Evolutionary conservation across 2,329 filamentous ascomycete species (phyloP).

Genomic region (Phialophora expanda): DNA sequence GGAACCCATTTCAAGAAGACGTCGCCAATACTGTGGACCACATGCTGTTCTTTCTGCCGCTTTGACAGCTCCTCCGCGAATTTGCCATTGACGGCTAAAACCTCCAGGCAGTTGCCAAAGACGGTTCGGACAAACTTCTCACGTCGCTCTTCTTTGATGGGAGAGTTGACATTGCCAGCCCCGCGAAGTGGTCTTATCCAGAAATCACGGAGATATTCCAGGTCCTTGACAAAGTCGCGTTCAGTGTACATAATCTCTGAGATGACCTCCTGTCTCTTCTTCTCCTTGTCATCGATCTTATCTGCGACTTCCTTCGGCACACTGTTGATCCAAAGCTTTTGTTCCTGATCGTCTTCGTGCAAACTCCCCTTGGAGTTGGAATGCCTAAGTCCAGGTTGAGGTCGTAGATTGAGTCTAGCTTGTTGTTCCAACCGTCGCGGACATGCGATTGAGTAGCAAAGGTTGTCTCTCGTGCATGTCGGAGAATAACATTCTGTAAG

Average conservation of each 20-base stretch:
- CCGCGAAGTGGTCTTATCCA: slow-evolving; percentile 93
- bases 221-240: slow-evolving; percentile 96
- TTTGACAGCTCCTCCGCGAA: slow-evolving; percentile 88
- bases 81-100: slow-evolving; percentile 86
- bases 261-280: slow-evolving; percentile 97
- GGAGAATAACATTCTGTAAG: slow-evolving; percentile 98
- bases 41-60: slow-evolving; percentile 85
- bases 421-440: slow-evolving; percentile 93
- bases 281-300: slow-evolving; percentile 84
- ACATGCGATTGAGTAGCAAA: slow-evolving; percentile 98
- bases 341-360: slow-evolving; percentile 90
- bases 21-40: slow-evolving; percentile 88
- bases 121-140: slow-evolving; percentile 93
- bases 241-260: slow-evolving; percentile 99
- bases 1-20: slow-evolving; percentile 92
- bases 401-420: slow-evolving; percentile 89
- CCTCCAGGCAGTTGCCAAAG: slow-evolving; percentile 94
- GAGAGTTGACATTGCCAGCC: slow-evolving; percentile 68
- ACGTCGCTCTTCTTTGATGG: slow-evolving; percentile 83
- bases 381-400: slow-evolving; percentile 81
- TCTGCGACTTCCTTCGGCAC: slow-evolving; percentile 95
- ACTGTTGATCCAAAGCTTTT: slow-evolving; percentile 99
- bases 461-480: slow-evolving; percentile 90
- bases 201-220: slow-evolving; percentile 97
- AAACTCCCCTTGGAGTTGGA: slow-evolving; percentile 72